phyloP scores from a whole-genome alignment of 768 basidiomycete species.

The Mycena vitilis region DNA sequence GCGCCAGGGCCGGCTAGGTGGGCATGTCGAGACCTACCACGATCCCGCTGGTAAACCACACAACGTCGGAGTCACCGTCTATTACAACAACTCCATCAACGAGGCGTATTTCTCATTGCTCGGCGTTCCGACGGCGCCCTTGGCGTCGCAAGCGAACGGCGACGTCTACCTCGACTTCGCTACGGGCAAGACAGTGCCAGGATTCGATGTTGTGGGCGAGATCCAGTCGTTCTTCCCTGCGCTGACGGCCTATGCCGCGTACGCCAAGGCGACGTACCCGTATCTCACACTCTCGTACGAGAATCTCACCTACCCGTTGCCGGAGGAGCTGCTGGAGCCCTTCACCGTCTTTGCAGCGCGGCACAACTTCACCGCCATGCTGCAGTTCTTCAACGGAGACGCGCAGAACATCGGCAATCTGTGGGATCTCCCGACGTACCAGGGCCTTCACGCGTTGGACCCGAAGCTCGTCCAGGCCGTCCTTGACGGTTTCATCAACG shows the following conservation, averaged over 20 bases:
- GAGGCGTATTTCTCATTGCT: conserved; percentile 19
- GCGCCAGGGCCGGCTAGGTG: conserved; percentile 14
- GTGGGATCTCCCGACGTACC: conserved; percentile 19
- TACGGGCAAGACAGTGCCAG: conserved; percentile 14
- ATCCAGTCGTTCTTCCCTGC: conserved; percentile 5
- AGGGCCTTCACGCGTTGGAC: conserved; percentile 13
- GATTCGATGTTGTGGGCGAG: neutral
- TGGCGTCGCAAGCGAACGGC: neutral
- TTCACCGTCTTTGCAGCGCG: conserved; percentile 22
- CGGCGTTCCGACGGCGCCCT: conserved; percentile 14
- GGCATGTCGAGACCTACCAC: conserved; percentile 17
- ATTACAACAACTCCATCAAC: conserved; percentile 24
- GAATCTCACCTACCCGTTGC: conserved; percentile 15
- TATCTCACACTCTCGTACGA: conserved; percentile 26
- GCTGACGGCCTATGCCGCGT: conserved; percentile 1
- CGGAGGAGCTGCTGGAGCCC: conserved; percentile 15
- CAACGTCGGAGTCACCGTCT: conserved; percentile 12
- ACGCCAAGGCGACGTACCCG: conserved; percentile 14
- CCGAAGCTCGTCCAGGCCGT: conserved; percentile 6
- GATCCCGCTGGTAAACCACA: conserved; percentile 6
- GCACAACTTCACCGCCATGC: conserved; percentile 21
- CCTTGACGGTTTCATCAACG: conserved; percentile 6
- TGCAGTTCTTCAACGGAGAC: conserved; percentile 6
- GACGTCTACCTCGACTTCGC: conserved; percentile 11
- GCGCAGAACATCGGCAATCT: conserved; percentile 23